These are phyloP conservation scores for Ophiostoma sp. DNA, from an alignment of 2,329 filamentous ascomycete genomes.

Conservation along the genomic window DNA sequence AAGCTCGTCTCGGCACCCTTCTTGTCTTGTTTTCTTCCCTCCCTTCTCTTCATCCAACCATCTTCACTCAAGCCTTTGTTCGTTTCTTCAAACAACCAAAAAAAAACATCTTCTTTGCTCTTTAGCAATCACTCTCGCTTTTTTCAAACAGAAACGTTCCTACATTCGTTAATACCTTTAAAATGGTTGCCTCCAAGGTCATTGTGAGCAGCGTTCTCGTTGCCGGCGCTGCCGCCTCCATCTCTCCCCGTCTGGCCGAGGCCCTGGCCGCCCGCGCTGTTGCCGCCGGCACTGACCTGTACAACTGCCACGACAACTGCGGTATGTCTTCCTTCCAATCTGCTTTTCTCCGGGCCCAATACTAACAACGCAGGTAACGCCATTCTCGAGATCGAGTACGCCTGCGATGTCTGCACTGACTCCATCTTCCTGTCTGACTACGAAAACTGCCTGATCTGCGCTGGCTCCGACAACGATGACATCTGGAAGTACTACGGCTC, in stretches of 20 bases:
- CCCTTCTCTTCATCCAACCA: constrained; percentile 2
- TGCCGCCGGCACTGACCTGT: constrained; percentile 36
- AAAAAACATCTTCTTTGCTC: background rate
- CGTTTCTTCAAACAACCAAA: background rate
- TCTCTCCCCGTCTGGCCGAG: constrained; percentile 7
- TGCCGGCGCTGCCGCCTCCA: constrained; percentile 22
- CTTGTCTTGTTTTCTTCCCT: background rate
- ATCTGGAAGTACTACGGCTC: constrained; percentile 41
- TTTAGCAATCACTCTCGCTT: constrained; percentile 12
- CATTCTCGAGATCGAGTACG: constrained; percentile 33
- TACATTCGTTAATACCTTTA: background rate
- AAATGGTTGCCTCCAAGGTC: constrained; percentile 25
- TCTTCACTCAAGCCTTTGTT: constrained; percentile 1
- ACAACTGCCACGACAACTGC: constrained; percentile 44
- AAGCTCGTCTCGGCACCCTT: constrained; percentile 12
- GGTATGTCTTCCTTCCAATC: constrained; percentile 32
- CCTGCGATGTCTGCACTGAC: constrained; percentile 35
- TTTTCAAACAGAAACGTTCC: background rate
- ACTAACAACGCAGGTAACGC: constrained; percentile 32
- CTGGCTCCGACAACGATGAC: constrained; percentile 37
- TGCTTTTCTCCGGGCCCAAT: background rate
- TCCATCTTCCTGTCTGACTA: constrained; percentile 39
- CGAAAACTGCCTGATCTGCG: constrained; percentile 39
- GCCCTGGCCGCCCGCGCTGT: constrained; percentile 6
- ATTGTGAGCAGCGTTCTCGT: constrained; percentile 21